phyloP scores from a whole-genome alignment of 2,329 filamentous ascomycete species.

The Apiospora hydei region DNA sequence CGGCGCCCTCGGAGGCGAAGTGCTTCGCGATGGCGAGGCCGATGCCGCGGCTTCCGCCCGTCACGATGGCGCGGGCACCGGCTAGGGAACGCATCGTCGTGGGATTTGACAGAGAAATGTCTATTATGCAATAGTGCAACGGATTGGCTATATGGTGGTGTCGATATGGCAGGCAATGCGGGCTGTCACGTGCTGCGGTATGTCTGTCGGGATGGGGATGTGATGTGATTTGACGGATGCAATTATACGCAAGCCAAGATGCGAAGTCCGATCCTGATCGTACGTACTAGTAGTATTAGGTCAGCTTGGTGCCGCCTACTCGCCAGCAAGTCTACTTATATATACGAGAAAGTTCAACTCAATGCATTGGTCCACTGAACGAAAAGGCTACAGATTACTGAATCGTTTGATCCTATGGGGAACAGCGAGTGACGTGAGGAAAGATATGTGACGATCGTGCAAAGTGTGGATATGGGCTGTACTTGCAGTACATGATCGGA shows the following conservation, averaged over 20 bases:
- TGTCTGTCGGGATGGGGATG: not conserved
- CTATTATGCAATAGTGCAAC: not conserved
- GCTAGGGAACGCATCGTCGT: constrained; percentile 43
- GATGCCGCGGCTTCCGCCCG: constrained; percentile 75
- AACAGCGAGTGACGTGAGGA: not conserved
- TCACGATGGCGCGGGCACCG: constrained; percentile 66
- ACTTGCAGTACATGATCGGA: not conserved
- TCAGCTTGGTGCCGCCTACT: not conserved
- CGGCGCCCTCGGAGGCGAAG: constrained; percentile 69
- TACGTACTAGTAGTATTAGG: not conserved
- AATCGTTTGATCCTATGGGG: not conserved
- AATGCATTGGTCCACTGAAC: not conserved
- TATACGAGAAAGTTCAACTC: not conserved
- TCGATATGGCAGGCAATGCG: not conserved
- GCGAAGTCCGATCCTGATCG: not conserved
- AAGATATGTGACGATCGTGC: not conserved
- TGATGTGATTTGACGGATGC: not conserved
- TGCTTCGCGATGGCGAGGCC: constrained; percentile 70
- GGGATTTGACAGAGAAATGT: not conserved
- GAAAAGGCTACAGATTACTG: not conserved
- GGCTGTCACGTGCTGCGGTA: not conserved
- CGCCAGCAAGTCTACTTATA: not conserved
- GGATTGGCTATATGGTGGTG: not conserved
- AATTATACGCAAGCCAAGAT: not conserved
- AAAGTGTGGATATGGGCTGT: not conserved